Conservation (phyloP, 139 green algal species). For the Gonium pectorale region DNA sequence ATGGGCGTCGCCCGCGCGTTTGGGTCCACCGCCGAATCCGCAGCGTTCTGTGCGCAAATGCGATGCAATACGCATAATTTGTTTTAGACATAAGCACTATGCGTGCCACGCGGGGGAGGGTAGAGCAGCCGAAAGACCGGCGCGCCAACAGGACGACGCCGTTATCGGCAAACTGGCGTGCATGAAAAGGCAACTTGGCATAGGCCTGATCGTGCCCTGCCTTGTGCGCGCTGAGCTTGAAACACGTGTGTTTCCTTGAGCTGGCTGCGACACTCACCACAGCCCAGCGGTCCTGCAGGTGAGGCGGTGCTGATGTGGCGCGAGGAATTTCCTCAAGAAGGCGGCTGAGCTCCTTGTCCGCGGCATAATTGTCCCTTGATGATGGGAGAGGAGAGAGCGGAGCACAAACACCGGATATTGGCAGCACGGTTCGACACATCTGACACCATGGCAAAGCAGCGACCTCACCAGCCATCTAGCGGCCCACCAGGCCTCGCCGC, state of each 20-base stretch:
- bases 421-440: not conserved
- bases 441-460: not conserved
- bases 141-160: too few relatives aligned
- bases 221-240: too few relatives aligned
- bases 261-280: slow-evolving; percentile 54
- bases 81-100: too few relatives aligned
- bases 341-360: slow-evolving; percentile 72
- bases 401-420: slow-evolving; percentile 9
- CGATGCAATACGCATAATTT: too few relatives aligned
- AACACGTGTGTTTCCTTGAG: too few relatives aligned
- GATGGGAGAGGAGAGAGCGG: too few relatives aligned
- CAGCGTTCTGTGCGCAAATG: slow-evolving; percentile 50
- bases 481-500: slow-evolving; percentile 16
- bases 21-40: slow-evolving; percentile 16
- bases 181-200: too few relatives aligned
- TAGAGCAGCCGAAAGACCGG: too few relatives aligned
- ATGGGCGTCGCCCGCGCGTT: slow-evolving; percentile 38
- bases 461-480: slow-evolving; percentile 26
- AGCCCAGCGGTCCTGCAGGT: slow-evolving; percentile 79
- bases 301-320: slow-evolving; percentile 84
- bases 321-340: slow-evolving; percentile 88
- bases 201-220: too few relatives aligned
- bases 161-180: too few relatives aligned
- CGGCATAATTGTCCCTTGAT: slow-evolving; percentile 36
- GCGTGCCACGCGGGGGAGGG: too few relatives aligned